phyloP scores from a whole-genome alignment of 495 filamentous ascomycete genomes.

The Aspergillus affinis region DNA sequence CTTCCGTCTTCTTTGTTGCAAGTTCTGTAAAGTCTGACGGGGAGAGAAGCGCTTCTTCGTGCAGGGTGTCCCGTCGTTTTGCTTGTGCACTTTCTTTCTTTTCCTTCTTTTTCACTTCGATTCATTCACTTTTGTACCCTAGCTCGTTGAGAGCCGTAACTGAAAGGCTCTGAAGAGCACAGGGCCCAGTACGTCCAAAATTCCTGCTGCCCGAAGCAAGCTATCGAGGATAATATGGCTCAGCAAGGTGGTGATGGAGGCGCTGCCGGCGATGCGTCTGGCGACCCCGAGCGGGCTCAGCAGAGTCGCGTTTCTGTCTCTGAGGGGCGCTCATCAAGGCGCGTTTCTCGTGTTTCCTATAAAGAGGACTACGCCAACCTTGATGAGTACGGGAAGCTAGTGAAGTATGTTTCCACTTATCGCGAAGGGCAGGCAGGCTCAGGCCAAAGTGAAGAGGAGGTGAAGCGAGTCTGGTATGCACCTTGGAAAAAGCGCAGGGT shows the following conservation, averaged over 20 bases:
- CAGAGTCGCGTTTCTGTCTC: constrained; percentile 16
- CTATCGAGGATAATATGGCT: constrained; percentile 22
- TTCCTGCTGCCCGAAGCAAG: constrained; percentile 12
- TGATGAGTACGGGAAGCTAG: constrained; percentile 57
- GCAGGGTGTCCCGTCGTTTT: constrained; percentile 4
- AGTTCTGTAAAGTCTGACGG: background rate
- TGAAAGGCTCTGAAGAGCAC: background rate
- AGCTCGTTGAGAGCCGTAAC: background rate
- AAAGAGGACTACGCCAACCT: constrained; percentile 38
- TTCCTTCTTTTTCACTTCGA: background rate
- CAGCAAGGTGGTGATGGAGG: constrained; percentile 12
- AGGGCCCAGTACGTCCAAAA: background rate
- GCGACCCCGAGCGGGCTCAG: constrained; percentile 18
- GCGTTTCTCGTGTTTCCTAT: constrained; percentile 41
- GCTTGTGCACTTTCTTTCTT: constrained; percentile 6
- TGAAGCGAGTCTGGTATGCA: constrained; percentile 49
- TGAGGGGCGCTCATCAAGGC: constrained; percentile 24
- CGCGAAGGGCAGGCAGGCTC: constrained; percentile 43
- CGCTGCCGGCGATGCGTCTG: constrained; percentile 2
- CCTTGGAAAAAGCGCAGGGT: constrained; percentile 59
- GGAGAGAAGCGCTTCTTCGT: background rate
- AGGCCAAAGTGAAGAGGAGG: constrained; percentile 28
- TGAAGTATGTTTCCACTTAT: constrained; percentile 64
- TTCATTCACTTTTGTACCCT: constrained; percentile 6
- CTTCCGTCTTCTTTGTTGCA: background rate